These are phyloP conservation scores for Keithomyces neogunnii DNA, from an alignment of 2,329 filamentous ascomycete species.

Conservation along the genomic window DNA sequence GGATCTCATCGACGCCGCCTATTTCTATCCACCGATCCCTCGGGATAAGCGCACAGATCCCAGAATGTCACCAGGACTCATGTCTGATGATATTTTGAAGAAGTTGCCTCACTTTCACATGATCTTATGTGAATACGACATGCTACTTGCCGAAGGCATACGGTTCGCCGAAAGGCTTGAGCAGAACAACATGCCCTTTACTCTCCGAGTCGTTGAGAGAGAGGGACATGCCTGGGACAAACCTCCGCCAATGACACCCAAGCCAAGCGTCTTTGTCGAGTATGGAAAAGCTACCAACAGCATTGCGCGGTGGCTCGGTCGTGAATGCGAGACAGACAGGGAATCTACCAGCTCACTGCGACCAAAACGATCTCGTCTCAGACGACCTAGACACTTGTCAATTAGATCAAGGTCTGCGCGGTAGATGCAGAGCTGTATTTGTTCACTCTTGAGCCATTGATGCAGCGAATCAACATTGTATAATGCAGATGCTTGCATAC, in stretches of 20 bases:
- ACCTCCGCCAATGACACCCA: constrained; percentile 33
- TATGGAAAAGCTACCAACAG: constrained; percentile 34
- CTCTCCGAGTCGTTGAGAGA: constrained; percentile 33
- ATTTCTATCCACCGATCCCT: constrained; percentile 45
- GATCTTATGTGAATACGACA: constrained; percentile 57
- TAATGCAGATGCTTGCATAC: not conserved
- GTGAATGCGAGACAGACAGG: constrained; percentile 25
- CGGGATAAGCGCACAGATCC: constrained; percentile 39
- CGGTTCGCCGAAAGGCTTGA: constrained; percentile 51
- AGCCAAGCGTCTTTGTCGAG: constrained; percentile 35
- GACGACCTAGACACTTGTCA: constrained; percentile 21
- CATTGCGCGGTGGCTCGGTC: constrained; percentile 33
- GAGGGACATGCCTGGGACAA: constrained; percentile 43
- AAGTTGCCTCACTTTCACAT: constrained; percentile 47
- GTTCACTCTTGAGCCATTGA: not conserved
- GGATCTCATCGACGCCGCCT: constrained; percentile 54
- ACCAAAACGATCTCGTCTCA: constrained; percentile 21
- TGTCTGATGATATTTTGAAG: constrained; percentile 41
- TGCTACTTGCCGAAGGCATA: constrained; percentile 53
- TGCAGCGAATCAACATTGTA: not conserved
- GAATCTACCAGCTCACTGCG: constrained; percentile 27
- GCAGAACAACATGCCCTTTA: constrained; percentile 22
- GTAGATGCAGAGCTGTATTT: constrained; percentile 10
- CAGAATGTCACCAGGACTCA: constrained; percentile 49
- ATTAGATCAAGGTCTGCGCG: constrained; percentile 24